Conservation (phyloP, 2,329 filamentous ascomycete genomes). For the Hypomyces perniciosus region DNA sequence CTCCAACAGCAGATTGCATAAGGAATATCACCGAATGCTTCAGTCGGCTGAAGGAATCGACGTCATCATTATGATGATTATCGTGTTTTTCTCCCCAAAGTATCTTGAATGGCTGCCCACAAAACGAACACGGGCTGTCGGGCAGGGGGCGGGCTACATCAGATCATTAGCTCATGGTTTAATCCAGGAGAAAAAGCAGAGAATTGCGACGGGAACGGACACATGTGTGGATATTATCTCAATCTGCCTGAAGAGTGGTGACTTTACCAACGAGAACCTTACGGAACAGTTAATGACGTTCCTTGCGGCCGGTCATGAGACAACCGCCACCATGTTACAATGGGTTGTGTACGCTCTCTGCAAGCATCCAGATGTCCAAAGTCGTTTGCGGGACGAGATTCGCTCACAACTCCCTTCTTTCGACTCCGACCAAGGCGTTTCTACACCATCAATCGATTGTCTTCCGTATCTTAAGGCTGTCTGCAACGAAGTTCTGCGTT, state of each 20-base stretch:
- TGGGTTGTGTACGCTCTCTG: conserved; percentile 37
- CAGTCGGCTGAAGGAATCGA: not conserved
- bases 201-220: conserved; percentile 1
- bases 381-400: conserved; percentile 34
- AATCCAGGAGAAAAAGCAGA: conserved; percentile 25
- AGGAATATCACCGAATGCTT: not conserved
- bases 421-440: not conserved
- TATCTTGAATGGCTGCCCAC: conserved; percentile 4
- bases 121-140: conserved; percentile 15
- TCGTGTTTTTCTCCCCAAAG: not conserved
- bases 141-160: conserved; percentile 22
- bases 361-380: conserved; percentile 30
- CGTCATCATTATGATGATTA: not conserved
- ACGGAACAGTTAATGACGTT: conserved; percentile 38
- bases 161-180: conserved; percentile 25
- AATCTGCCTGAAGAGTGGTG: too few relatives aligned
- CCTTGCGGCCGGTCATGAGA: conserved; percentile 38
- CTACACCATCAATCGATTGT: not conserved
- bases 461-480: conserved; percentile 35
- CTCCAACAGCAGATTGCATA: not conserved
- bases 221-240: too few relatives aligned
- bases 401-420: conserved; percentile 20
- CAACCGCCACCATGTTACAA: conserved; percentile 34
- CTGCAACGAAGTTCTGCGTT: conserved; percentile 37
- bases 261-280: conserved; percentile 25